Base-by-base conservation (phyloP, 257 asterid genomes). In the Petunia secreta region DNA sequence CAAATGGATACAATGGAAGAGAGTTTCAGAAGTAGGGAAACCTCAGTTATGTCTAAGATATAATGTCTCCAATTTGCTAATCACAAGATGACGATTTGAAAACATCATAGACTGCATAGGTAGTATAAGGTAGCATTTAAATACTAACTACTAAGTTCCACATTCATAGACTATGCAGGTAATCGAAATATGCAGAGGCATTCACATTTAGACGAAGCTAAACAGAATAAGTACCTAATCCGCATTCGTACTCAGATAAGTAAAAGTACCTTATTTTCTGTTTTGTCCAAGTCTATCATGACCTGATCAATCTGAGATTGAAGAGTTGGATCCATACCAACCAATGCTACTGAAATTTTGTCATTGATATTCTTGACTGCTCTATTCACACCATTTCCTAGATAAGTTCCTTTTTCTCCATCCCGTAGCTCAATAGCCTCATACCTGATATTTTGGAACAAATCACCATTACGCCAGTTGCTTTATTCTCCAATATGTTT, bases 291-390 rank as follows among this genome's bases (percentile, higher is more conserved):
- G 86, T 96, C 99, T 87, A 94, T 89, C 99, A 96, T 91, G 80
- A 92, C 97, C 85, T 96, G 99, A 86, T 96, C 99, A 85, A 96
- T 94, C 87, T 96, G 99, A 84, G 85, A 83, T 91, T 96, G 99
- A 86, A 94, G 97, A 79, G 94, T 91, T 78, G 98, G 98, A 91
- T 96, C 99, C 99, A 96, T 96, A 76, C 99, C 99, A 80, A 94
- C 81, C 88, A 96, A 89, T 81, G 98, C 99, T 86, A 92, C 97
- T 44, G 98, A 91, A 86, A 96, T 96, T 90, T 96, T 92, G 81
- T 92, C 97, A 87, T 96, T 96, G 80, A 96, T 87, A 87, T 96
- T 94, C 84, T 89, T 89, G 83, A 96, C 97, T 82, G 98, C 99
- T 88, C 91, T 92, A 82, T 80, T 94, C 77, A 96, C 99, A 80